Evolutionary conservation across 345 rosid species (phyloP), one percentile per base, ranked within the genome.

Genomic region (Eucalyptus cloeziana): DNA sequence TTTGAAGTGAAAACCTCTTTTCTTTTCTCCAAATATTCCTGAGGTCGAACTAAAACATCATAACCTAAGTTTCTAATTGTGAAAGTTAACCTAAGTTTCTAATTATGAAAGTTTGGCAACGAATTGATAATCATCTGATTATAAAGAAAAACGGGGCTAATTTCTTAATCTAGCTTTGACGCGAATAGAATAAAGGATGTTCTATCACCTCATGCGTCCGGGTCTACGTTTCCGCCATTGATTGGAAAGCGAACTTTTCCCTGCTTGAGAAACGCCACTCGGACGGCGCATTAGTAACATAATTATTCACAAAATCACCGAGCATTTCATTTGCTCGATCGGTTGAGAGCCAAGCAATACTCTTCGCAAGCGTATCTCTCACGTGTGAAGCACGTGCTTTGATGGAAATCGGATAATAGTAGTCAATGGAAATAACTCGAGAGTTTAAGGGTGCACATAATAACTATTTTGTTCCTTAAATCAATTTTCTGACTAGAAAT

Each of bases 391-490:
- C 8, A 3, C 81, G 3, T 5, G 81, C 21, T 71, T 71, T 3
- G 13, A 37, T 1, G 27, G 40, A 71, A 37, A 37, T 37, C 7
- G 14, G 1, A 71, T 71, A 4, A 10, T 5, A 37, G 25, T 19
- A 37, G 4, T 19, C 4, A 10, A 14, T 10, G 27, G 27, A 37
- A 13, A 9, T 37, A 10, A 11, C 14, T 19, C 2, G 0, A 52
- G 58, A 52, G 58, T 19, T 52, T 19, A 52, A 52, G 2, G 10
- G 0, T 2, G 25, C 1, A 4, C 2, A 52, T 52, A 4, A 8
- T 52, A 21, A 19, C 3, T 0, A 52, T 52, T 52, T 0, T 52
- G 4, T 52, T 19, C 2, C 3, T 19, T 0, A 52, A 19, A 52
- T 52, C 24, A 52, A 52, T 19, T 7, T 50, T 52, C 2, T 52